A percentile compares a stretch with the other conserved stretches of the same genome.
Evolutionary conservation across 2,329 filamentous ascomycete species (phyloP).

Genomic region (Apiospora pterosperma): DNA sequence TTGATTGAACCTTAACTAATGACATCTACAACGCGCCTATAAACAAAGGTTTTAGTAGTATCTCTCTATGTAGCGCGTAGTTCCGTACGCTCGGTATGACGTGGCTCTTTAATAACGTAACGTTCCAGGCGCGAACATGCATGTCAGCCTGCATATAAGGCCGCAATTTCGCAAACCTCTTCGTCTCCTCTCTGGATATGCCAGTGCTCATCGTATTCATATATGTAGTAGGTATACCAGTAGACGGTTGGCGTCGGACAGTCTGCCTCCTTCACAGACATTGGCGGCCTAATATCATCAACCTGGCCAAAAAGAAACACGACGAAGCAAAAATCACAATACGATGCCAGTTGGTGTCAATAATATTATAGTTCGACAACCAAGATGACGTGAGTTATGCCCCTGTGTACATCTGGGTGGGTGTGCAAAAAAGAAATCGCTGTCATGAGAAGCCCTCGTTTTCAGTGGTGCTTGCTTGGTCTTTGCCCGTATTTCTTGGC

Average conservation of each 20-base stretch:
- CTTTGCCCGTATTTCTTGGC: neutral
- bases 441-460: neutral
- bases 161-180: neutral
- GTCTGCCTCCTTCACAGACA: neutral
- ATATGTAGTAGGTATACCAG: too few species aligned
- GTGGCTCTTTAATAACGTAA: neutral
- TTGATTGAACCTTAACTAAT: neutral
- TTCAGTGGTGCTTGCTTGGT: neutral
- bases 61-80: too few species aligned
- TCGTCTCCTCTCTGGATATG: neutral
- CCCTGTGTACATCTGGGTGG: neutral
- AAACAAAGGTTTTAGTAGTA: too few species aligned
- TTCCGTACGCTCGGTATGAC: too few species aligned
- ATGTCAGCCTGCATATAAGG: conserved; percentile 2
- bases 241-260: neutral
- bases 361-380: neutral
- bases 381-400: neutral
- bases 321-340: neutral
- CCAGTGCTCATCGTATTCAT: neutral
- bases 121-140: neutral
- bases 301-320: too few species aligned
- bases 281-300: neutral
- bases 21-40: conserved; percentile 1
- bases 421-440: neutral
- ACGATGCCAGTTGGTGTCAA: neutral